These are phyloP conservation scores for Blastobotrys indianensis DNA, from an alignment of 1,139 yeast species.

Conservation along the genomic window DNA sequence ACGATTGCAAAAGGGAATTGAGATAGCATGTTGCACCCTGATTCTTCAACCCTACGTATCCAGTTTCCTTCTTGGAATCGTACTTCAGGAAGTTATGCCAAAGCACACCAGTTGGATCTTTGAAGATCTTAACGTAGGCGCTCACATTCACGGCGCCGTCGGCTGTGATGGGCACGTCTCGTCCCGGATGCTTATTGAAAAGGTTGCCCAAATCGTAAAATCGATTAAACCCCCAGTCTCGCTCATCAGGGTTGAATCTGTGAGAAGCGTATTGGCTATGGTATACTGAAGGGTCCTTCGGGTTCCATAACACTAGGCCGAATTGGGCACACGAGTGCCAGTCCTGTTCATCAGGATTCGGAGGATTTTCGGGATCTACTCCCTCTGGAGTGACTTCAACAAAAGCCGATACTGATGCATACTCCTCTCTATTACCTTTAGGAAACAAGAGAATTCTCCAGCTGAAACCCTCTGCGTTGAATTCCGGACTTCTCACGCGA, in stretches of 20 bases:
- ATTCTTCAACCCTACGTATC: slow-evolving; percentile 86
- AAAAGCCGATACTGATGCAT: slow-evolving; percentile 28
- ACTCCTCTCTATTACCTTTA: slow-evolving; percentile 38
- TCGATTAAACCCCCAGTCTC: slow-evolving; percentile 95
- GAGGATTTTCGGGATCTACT: neutral
- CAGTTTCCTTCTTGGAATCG: slow-evolving; percentile 82
- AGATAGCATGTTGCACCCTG: slow-evolving; percentile 98
- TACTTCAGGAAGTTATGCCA: slow-evolving; percentile 87
- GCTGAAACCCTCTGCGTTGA: slow-evolving; percentile 59
- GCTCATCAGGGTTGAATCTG: slow-evolving; percentile 65
- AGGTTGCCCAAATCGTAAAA: slow-evolving; percentile 57
- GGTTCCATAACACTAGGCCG: slow-evolving; percentile 80
- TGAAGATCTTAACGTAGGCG: slow-evolving; percentile 67
- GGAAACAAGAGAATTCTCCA: slow-evolving; percentile 81
- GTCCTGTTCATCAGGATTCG: slow-evolving; percentile 31
- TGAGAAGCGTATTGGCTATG: slow-evolving; percentile 67
- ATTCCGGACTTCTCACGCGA: slow-evolving; percentile 40
- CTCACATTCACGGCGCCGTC: slow-evolving; percentile 63
- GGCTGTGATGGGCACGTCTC: slow-evolving; percentile 29
- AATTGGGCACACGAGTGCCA: slow-evolving; percentile 94
- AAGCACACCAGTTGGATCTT: slow-evolving; percentile 88
- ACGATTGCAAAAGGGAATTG: slow-evolving; percentile 84
- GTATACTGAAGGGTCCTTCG: slow-evolving; percentile 57
- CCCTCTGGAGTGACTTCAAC: slow-evolving; percentile 29
- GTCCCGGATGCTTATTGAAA: slow-evolving; percentile 19